Percentiles rank a stretch among this genome's conserved stretches.
These are phyloP conservation scores for Termitomyces heimii DNA, from an alignment of 768 basidiomycete genomes.

Conservation along the genomic window DNA sequence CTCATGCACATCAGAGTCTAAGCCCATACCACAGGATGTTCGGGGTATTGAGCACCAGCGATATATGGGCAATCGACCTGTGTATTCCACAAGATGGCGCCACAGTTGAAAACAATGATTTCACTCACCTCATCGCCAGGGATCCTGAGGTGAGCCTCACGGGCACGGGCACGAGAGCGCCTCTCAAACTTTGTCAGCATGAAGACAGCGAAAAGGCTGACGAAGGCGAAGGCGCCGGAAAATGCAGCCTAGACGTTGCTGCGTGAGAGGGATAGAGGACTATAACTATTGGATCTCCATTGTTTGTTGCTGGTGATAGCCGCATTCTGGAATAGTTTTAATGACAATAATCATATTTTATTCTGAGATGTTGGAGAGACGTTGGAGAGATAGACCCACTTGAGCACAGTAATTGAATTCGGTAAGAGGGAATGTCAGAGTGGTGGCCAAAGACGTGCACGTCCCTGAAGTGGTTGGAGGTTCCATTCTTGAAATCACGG, in stretches of 20 bases:
- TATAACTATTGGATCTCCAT: constrained; percentile 29
- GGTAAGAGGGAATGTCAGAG: constrained; percentile 72
- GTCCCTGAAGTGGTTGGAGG: constrained; percentile 52
- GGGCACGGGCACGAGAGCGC: constrained; percentile 31
- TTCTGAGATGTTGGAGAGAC: background rate
- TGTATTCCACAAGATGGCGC: constrained; percentile 23
- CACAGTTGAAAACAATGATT: constrained; percentile 25
- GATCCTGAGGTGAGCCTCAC: constrained; percentile 33
- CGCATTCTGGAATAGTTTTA: constrained; percentile 29
- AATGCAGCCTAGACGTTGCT: constrained; percentile 25
- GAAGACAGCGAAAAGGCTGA: constrained; percentile 33
- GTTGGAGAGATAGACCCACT: no score
- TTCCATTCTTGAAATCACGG: constrained; percentile 85
- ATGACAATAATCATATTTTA: background rate
- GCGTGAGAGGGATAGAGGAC: constrained; percentile 20
- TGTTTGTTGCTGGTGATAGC: constrained; percentile 52
- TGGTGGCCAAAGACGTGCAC: constrained; percentile 72
- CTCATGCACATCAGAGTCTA: background rate
- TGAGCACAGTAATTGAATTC: constrained; percentile 82
- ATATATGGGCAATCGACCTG: background rate
- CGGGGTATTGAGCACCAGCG: constrained; percentile 21
- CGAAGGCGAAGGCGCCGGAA: constrained; percentile 30
- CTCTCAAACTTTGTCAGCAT: constrained; percentile 30
- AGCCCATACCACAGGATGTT: constrained; percentile 18
- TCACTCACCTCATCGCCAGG: constrained; percentile 46